Evolutionary conservation across 257 asterid genomes (phyloP).

Genomic region (Solanum clarkiae): DNA sequence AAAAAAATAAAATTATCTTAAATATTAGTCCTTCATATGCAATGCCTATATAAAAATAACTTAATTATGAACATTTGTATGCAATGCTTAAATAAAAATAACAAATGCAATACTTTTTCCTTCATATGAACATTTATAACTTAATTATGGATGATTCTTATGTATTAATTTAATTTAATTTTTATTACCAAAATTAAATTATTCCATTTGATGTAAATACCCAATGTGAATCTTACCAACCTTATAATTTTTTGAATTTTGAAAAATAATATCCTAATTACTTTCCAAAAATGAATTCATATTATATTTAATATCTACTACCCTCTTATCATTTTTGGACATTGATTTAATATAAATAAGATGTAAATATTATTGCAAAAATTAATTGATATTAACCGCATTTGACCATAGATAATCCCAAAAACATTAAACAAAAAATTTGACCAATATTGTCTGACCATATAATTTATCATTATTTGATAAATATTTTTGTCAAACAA

Average conservation of each 20-base stretch:
- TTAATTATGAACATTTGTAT: no score
- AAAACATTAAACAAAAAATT: no score
- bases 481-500: background rate
- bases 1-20: background rate
- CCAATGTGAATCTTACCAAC: background rate
- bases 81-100: background rate
- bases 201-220: background rate
- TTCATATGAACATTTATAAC: background rate
- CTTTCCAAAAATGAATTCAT: background rate
- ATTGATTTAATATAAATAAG: no score
- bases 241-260: background rate
- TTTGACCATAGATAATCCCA: background rate
- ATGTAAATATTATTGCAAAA: no score
- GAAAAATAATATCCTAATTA: background rate
- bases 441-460: no score
- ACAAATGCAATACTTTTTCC: background rate
- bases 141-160: background rate
- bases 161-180: background rate
- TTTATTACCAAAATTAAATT: background rate
- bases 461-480: no score
- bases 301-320: no score
- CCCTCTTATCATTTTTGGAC: no score
- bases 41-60: no score
- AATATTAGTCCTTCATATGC: no score
- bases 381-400: background rate